Evolutionary conservation across 73 alveolate genomes (phyloP).

Genomic region (Blepharisma japonicum): DNA sequence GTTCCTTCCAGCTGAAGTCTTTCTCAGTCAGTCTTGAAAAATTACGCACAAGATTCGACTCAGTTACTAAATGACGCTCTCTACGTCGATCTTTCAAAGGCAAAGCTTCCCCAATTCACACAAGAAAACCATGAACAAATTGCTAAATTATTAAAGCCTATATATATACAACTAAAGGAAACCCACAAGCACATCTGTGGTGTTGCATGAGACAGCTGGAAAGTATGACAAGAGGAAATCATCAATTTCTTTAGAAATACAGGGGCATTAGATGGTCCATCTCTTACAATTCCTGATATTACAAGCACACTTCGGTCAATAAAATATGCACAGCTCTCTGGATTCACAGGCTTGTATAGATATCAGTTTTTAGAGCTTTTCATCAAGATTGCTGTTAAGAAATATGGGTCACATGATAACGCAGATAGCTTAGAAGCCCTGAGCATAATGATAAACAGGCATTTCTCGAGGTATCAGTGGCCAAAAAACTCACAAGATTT

Average conservation of each 20-base stretch:
- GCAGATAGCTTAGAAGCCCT: background rate
- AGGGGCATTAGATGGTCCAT: background rate
- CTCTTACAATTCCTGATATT: background rate
- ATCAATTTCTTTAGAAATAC: background rate
- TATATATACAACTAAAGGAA: background rate
- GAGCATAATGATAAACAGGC: background rate
- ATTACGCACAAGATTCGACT: background rate
- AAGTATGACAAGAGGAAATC: constrained; percentile 4
- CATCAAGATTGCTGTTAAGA: background rate
- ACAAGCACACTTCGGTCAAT: background rate
- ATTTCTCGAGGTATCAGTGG: background rate
- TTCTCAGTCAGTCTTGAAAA: background rate
- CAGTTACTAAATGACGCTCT: background rate
- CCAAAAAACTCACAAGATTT: background rate
- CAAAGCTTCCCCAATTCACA: background rate
- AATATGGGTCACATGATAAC: background rate
- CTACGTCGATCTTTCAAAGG: background rate
- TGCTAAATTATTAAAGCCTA: background rate
- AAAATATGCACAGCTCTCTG: background rate
- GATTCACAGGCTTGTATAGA: background rate
- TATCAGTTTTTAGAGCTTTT: background rate
- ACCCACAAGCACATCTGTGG: background rate
- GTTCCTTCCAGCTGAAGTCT: background rate
- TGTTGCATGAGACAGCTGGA: background rate
- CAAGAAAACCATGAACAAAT: background rate